phyloP scores from a whole-genome alignment of 164 flowering plant genomes.

The Tinospora cordifolia region DNA sequence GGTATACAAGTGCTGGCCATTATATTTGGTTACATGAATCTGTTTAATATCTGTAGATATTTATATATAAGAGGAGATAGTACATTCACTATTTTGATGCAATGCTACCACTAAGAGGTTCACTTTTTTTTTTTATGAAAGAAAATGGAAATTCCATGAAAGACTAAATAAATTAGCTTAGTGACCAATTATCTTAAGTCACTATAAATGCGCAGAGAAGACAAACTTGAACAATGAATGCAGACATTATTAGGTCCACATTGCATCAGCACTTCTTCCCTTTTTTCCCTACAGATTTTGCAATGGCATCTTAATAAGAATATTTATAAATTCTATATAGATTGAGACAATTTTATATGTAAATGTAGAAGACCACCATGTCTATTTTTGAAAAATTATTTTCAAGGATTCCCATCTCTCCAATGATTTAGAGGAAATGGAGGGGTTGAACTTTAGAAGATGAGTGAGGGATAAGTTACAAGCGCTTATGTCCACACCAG shows the following conservation, averaged over 20 bases:
- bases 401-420: background rate
- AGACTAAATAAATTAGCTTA: no score
- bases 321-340: background rate
- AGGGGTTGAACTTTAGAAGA: background rate
- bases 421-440: background rate
- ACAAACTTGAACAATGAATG: background rate
- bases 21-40: no score
- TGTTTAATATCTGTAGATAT: no score
- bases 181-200: no score
- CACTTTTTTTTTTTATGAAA: no score
- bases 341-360: background rate
- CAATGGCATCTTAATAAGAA: background rate
- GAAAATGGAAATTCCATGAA: no score
- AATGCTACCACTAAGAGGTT: no score
- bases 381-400: background rate
- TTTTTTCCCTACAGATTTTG: background rate
- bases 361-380: background rate
- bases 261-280: background rate
- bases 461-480: slow-evolving; percentile 1
- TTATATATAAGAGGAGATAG: no score
- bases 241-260: background rate
- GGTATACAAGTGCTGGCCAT: no score
- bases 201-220: background rate
- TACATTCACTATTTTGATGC: no score
- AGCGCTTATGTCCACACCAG: background rate